Evolutionary conservation across 2,329 filamentous ascomycete species (phyloP).

Genomic region (Elsinoe fawcettii): DNA sequence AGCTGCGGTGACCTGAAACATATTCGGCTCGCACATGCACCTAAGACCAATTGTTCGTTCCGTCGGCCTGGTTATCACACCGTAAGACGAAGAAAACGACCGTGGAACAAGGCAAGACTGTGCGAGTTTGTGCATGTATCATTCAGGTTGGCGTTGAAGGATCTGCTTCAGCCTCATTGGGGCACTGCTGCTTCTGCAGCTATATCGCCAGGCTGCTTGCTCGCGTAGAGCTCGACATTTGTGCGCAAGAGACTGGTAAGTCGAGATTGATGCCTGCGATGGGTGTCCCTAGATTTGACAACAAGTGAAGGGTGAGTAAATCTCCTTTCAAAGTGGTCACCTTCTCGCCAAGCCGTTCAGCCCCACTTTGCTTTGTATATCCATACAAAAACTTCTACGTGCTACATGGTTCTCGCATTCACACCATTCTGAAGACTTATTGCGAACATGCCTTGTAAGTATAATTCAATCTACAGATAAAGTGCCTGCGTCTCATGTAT

Average conservation of each 20-base stretch:
- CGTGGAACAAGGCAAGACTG: background rate
- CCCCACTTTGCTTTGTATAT: too few relatives aligned
- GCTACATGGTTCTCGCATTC: too few relatives aligned
- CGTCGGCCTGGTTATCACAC: background rate
- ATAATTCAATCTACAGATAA: too few relatives aligned
- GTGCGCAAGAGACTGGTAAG: background rate
- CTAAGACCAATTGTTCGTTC: background rate
- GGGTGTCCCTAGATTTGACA: too few relatives aligned
- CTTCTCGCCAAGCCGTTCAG: too few relatives aligned
- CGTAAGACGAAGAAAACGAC: background rate
- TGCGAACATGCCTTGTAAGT: conserved; percentile 19
- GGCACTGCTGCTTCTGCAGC: background rate
- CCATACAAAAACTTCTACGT: too few relatives aligned
- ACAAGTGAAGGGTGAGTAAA: too few relatives aligned
- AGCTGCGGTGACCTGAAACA: background rate
- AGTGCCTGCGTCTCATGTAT: background rate
- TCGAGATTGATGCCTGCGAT: too few relatives aligned
- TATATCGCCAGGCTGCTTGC: background rate
- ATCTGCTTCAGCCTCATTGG: background rate
- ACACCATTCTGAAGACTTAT: too few relatives aligned
- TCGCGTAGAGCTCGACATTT: background rate
- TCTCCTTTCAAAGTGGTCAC: too few relatives aligned
- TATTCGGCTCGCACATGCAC: background rate
- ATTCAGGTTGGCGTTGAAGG: background rate
- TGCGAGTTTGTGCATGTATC: background rate